Conservation (phyloP, 2,329 filamentous ascomycete species). For the Huntiella moniliformis region DNA sequence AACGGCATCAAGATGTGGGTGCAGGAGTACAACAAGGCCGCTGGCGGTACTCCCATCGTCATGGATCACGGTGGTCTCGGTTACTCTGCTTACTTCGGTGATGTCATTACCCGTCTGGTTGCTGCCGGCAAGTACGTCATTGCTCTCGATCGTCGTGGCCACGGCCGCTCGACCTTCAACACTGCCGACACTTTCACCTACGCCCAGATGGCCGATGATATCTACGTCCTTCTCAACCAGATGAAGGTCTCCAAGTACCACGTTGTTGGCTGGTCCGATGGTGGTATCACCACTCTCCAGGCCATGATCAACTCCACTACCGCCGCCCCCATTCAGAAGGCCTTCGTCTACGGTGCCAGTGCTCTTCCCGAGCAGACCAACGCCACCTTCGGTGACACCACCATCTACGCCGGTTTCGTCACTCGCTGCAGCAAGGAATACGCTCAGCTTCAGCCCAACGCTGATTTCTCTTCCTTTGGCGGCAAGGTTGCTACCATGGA, state of each 20-base stretch:
- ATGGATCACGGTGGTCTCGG: constrained; percentile 24
- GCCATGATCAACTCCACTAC: constrained; percentile 19
- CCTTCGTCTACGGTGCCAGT: constrained; percentile 22
- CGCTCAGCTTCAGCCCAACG: constrained; percentile 18
- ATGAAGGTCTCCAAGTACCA: constrained; percentile 18
- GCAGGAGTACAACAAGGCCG: constrained; percentile 22
- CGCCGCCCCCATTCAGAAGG: constrained; percentile 19
- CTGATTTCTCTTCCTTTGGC: constrained; percentile 21
- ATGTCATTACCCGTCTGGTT: constrained; percentile 20
- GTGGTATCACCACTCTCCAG: constrained; percentile 21
- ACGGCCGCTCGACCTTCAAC: constrained; percentile 23
- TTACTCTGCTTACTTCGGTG: constrained; percentile 23
- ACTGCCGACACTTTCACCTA: constrained; percentile 21
- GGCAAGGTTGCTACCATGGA: constrained; percentile 21
- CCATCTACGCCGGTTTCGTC: constrained; percentile 20
- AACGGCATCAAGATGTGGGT: constrained; percentile 24
- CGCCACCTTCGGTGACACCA: constrained; percentile 17
- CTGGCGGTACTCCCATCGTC: constrained; percentile 20
- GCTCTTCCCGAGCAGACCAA: constrained; percentile 20
- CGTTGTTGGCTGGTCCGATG: constrained; percentile 25
- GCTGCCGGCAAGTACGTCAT: constrained; percentile 21
- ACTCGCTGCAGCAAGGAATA: constrained; percentile 21
- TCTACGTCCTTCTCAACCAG: constrained; percentile 17
- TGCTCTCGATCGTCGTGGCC: constrained; percentile 23
- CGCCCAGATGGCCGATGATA: constrained; percentile 21